Evolutionary conservation across 2,329 filamentous ascomycete genomes (phyloP).

Genomic region (Pyricularia sp.): DNA sequence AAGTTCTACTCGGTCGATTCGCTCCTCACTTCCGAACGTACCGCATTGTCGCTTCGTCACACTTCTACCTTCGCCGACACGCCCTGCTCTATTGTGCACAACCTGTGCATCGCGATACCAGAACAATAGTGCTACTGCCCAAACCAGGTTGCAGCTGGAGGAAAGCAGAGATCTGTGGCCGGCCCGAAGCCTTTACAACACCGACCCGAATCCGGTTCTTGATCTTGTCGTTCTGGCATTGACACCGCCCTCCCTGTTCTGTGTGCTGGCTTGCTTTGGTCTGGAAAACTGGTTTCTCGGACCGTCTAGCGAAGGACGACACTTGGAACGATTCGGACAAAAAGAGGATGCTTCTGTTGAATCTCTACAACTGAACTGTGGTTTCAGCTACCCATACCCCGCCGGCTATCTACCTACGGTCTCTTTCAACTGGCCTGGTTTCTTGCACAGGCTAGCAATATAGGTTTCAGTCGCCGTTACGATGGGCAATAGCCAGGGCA

Average conservation of each 20-base stretch:
- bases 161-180: not conserved
- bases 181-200: not conserved
- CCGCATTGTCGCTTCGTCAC: not conserved
- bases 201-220: not conserved
- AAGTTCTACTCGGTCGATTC: not conserved
- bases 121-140: not conserved
- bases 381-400: not conserved
- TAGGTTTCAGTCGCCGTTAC: constrained; percentile 1
- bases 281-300: not conserved
- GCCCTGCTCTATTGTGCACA: not conserved
- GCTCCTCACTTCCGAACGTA: not conserved
- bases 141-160: not conserved
- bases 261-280: not conserved
- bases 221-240: not conserved
- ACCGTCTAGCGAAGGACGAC: not conserved
- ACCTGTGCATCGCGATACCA: not conserved
- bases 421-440: not conserved
- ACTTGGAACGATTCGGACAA: not conserved
- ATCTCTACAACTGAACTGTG: not conserved
- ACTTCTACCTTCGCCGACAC: not conserved
- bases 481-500: constrained; percentile 95
- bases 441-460: not conserved
- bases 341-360: not conserved
- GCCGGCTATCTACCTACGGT: not conserved
- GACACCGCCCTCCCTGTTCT: not conserved